Conservation (phyloP, 345 rosid genomes). For the Clausena lansium region DNA sequence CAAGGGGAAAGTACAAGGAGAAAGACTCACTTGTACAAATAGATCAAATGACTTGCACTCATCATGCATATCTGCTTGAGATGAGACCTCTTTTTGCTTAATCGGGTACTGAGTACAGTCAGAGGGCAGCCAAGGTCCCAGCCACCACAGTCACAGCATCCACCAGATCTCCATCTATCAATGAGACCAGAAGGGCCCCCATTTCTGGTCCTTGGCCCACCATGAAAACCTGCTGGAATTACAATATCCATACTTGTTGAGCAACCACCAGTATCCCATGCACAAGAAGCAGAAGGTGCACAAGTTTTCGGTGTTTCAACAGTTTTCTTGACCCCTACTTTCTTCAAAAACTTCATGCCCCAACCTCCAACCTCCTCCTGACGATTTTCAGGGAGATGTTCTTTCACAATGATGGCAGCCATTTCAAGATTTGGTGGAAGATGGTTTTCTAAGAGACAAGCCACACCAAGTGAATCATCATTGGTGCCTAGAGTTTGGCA, state of each 20-base stretch:
- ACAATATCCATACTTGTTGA: constrained; percentile 61
- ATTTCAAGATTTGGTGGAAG: constrained; percentile 72
- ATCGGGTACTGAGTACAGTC: constrained; percentile 44
- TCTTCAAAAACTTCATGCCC: constrained; percentile 90
- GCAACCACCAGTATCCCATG: constrained; percentile 28
- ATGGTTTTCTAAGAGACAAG: constrained; percentile 38
- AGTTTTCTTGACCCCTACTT: constrained; percentile 29
- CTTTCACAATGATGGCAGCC: constrained; percentile 75
- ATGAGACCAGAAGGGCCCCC: constrained; percentile 76
- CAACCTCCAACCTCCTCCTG: constrained; percentile 68
- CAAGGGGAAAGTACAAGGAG: neutral
- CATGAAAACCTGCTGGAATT: constrained; percentile 88
- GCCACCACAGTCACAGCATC: constrained; percentile 92
- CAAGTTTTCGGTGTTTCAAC: constrained; percentile 20
- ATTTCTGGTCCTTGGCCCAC: constrained; percentile 65
- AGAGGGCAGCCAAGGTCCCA: constrained; percentile 94
- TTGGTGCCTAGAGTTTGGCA: constrained; percentile 35
- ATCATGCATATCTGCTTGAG: constrained; percentile 30
- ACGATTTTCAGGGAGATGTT: constrained; percentile 33
- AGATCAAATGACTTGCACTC: constrained; percentile 67
- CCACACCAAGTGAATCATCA: constrained; percentile 31
- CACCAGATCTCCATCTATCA: constrained; percentile 89
- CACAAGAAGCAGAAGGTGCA: constrained; percentile 26
- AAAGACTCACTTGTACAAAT: constrained; percentile 49
- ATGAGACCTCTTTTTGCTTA: constrained; percentile 32